Evolutionary conservation across 2,329 filamentous ascomycete genomes (phyloP), one percentile per base, ranked within the genome.

Genomic region (Ophiostoma fasciatum): DNA sequence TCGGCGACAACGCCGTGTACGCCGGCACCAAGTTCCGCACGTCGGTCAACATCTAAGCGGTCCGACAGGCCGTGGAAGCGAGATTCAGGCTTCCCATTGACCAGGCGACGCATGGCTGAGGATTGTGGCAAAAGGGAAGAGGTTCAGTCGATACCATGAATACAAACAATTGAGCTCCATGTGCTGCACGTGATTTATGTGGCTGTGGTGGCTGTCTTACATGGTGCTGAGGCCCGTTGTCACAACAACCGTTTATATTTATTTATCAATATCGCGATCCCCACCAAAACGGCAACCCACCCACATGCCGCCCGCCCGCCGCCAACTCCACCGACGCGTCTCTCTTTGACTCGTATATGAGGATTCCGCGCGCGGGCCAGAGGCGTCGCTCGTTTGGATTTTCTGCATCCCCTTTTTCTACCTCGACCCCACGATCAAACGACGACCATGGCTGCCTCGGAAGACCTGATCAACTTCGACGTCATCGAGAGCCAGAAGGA

Each of bases 401-500:
- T n/a, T 15, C 32, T 33, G 18, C 14, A 28, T 30, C 10, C 25
- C 17, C 20, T 28, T n/a, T 28, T 30, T 26, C 27, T 28, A 20
- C 7, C 9, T 9, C n/a, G n/a, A n/a, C n/a, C n/a, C n/a, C n/a
- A n/a, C n/a, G n/a, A n/a, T n/a, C n/a, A n/a, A n/a, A n/a, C n/a
- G n/a, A 26, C 35, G 23, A 45, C n/a, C 9, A 46, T 46, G 43
- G 43, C 41, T 14, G 39, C 25, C 23, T 38, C 40, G 7, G 58
- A 60, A 41, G 71, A 78, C 46, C 57, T 74, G 27, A 73, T 78
- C 52, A 62, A 75, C 61, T 96, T 98, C 62, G 82, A 93, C 49
- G 72, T 94, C 44, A 94, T 98, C 59, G 90, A 98, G 61, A 74
- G 73, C 31, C 87, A 94, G 50, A 98, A 98, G 61, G 90, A 98